Evolutionary conservation across 2,329 filamentous ascomycete species (phyloP), one percentile per base, ranked within the genome.

Genomic region (Aspergillus versicolor): DNA sequence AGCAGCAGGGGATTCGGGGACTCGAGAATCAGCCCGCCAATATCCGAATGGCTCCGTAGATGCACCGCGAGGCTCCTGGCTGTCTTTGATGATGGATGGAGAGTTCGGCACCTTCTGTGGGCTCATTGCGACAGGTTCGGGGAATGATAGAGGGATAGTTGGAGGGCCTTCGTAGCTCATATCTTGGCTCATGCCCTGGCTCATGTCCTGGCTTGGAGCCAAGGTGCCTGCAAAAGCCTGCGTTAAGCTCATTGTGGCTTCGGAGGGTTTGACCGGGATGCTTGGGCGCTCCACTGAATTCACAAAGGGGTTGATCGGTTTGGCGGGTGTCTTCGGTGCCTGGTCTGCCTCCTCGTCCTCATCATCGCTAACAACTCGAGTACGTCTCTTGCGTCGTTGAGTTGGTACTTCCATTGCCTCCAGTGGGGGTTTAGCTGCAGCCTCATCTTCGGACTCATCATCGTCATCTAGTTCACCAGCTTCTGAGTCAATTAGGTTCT

Each of bases 221-320:
- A 97, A 89, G 1, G 92, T 96, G 12, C 91, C 91, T 5, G 89
- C 90, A 70, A 96, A 97, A 61, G 94, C 93, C 67, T 96, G 92
- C 0, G 91, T 95, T 44, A 96, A 81, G 9, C 91, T 89, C 42
- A 96, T 72, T 5, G 79, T 74, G 51, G 75, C 66, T 41, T 72
- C 69, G 57, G 67, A 79, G 70, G 87, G 84, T 19, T 91, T 75
- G 1, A 86, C 87, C 3, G 88, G 88, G 57, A 91, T 89, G 15
- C 80, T 84, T 3, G 87, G 87, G 12, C 74, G 74, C 59, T 76
- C 70, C 6, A 67, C 69, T 3, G 72, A 71, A 42, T 65, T 59
- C 37, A 62, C 71, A 17, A 50, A 45, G 17, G 68, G 61, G 27
- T 63, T 64, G 7, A 70, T 66, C 2, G 69, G 65, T 51, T 64